Percentiles rank a stretch among this genome's conserved stretches.
Conservation (phyloP, 345 rosid species). For the Balakata baccata region DNA sequence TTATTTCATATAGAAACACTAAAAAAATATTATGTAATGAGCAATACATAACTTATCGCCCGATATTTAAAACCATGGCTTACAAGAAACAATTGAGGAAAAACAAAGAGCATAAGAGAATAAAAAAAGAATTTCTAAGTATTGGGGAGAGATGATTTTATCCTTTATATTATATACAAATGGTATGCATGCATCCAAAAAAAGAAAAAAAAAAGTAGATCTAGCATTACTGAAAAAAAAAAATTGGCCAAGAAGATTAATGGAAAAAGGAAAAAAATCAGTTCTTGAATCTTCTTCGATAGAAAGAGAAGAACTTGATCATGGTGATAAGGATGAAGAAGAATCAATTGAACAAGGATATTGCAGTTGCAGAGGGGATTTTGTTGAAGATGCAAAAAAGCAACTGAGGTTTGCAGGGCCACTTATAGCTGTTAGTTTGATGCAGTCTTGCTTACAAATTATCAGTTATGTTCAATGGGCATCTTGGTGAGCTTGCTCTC, state of each 20-base stretch:
- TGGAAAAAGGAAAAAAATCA: slow-evolving; percentile 22
- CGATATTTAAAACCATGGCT: no score
- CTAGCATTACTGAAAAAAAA: not conserved
- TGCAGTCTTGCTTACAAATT: slow-evolving; percentile 42
- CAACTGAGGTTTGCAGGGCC: slow-evolving; percentile 43
- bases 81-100: no score
- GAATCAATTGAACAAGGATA: no score
- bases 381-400: slow-evolving; percentile 35
- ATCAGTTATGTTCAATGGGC: slow-evolving; percentile 47
- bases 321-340: not conserved
- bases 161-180: no score
- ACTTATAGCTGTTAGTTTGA: slow-evolving; percentile 34
- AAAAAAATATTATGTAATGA: no score
- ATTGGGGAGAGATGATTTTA: no score
- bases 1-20: no score
- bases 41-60: no score
- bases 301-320: not conserved
- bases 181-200: no score
- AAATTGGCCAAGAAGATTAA: not conserved
- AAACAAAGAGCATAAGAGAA: no score
- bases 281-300: slow-evolving; percentile 18
- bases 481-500: slow-evolving; percentile 43
- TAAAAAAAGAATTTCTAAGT: no score
- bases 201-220: no score
- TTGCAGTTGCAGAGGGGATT: slow-evolving; percentile 1